Conservation (phyloP, 202 grass and related monocot species). For the Elaeis oleifera region DNA sequence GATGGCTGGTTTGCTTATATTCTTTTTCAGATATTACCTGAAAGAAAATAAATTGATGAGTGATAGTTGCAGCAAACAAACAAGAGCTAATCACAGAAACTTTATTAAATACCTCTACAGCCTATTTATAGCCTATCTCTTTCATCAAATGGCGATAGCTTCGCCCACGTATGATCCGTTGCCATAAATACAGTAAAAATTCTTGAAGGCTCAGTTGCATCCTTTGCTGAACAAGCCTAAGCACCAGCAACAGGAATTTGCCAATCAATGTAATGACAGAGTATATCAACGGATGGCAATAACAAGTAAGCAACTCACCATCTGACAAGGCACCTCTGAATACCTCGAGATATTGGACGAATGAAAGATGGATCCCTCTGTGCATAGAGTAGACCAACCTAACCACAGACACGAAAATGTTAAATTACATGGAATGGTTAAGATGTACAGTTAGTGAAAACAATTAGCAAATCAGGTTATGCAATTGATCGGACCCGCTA, state of each 20-base stretch:
- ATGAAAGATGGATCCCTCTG: slow-evolving; percentile 91
- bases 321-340: slow-evolving; percentile 84
- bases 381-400: slow-evolving; percentile 92
- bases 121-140: slow-evolving; percentile 83
- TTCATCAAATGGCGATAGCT: slow-evolving; percentile 96
- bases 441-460: no score
- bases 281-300: neutral
- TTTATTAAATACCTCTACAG: slow-evolving; percentile 10
- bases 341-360: slow-evolving; percentile 67
- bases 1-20: no score
- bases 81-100: neutral
- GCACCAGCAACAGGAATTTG: slow-evolving; percentile 15
- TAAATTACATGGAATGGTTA: no score
- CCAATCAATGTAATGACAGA: slow-evolving; percentile 4
- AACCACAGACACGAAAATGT: slow-evolving; percentile 1
- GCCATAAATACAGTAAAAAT: slow-evolving; percentile 56
- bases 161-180: slow-evolving; percentile 61
- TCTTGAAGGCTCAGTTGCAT: slow-evolving; percentile 63
- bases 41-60: no score
- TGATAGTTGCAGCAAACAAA: no score
- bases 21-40: no score
- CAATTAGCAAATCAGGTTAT: no score
- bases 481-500: slow-evolving; percentile 18
- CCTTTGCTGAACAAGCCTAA: slow-evolving; percentile 82
- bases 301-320: slow-evolving; percentile 46